Evolutionary conservation across 2,329 filamentous ascomycete species (phyloP), one percentile per base, ranked within the genome.

Genomic region (Fusarium sp.): DNA sequence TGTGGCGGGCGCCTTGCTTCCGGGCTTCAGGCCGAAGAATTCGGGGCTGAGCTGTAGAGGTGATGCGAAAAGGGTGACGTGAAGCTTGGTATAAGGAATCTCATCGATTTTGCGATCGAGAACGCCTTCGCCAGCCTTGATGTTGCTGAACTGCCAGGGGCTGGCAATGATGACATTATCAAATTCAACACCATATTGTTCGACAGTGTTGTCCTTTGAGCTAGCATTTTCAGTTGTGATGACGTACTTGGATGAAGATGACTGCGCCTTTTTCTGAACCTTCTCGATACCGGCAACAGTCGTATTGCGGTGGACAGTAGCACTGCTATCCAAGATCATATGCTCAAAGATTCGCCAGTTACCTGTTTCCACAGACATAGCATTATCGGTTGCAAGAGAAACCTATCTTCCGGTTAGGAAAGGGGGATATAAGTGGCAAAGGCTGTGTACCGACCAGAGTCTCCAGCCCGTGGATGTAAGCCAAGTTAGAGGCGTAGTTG

Each of bases 341-440:
- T 84, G 81, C n/a, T 90, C 85, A 75, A 99, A 99, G 54, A 99
- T 97, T 72, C 88, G 89, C 94, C 94, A 98, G 77, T 98, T 99
- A 3, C 96, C 96, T 9, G 94, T 94, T 15, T 87, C 79, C 2
- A 98, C 86, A 18, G 91, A 84, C 76, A 94, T 88, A 1, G 94
- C 93, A 9, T 93, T 94, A 51, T 95, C 90, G 0, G 94, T 91
- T 4, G 94, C 92, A 88, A 98, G 93, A 41, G 94, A 95, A 4
- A 96, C 91, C 82, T 83, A 31, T n/a, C 27, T 20, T 11, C 13
- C 11, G n/a, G 20, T 73, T 25, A 72, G 53, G n/a, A 9, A 18
- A 20, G 11, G 14, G n/a, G 15, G 11, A 11, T 15, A 11, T 8
- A 7, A 10, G 18, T 11, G 14, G 4, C 46, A 27, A 47, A n/a